Evolutionary conservation across 352 stramenopile genomes (phyloP).

Genomic region (Globisporangium ultimum): DNA sequence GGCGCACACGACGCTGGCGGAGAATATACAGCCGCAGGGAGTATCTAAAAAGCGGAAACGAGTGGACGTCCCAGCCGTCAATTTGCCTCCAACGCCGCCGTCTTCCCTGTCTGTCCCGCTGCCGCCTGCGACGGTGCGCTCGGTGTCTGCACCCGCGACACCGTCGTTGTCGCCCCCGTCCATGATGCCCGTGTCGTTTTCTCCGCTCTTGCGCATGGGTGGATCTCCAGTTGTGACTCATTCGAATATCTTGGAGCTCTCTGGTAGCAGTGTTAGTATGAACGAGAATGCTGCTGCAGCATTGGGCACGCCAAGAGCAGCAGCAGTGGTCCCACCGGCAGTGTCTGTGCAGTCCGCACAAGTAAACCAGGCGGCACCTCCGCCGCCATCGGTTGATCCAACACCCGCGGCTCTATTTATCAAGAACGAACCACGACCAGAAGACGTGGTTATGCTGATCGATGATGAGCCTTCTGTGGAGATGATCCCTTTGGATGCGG

Average conservation of each 20-base stretch:
- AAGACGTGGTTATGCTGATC: slow-evolving; percentile 30
- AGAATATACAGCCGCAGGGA: not conserved
- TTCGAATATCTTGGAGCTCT: slow-evolving; percentile 17
- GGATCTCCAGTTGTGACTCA: slow-evolving; percentile 13
- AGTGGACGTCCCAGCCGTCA: not conserved
- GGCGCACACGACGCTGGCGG: not conserved
- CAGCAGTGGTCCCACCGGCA: not conserved
- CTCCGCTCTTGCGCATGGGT: slow-evolving; percentile 10
- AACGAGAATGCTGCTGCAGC: not conserved
- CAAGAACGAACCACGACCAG: slow-evolving; percentile 9
- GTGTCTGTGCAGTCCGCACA: too few species aligned
- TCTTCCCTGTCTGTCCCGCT: not conserved
- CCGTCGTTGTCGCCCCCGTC: slow-evolving; percentile 13
- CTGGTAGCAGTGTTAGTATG: not conserved
- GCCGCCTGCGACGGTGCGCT: slow-evolving; percentile 9
- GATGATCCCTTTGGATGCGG: slow-evolving; percentile 24
- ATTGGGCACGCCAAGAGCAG: not conserved
- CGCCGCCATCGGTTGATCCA: not conserved
- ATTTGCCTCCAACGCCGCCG: not conserved
- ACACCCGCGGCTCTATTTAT: not conserved
- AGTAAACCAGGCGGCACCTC: not conserved
- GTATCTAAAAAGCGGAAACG: slow-evolving; percentile 11
- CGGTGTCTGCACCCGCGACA: slow-evolving; percentile 11
- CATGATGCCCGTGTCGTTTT: slow-evolving; percentile 20
- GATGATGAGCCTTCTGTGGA: slow-evolving; percentile 35